Evolutionary conservation across 2,329 filamentous ascomycete genomes (phyloP), one percentile per base, ranked within the genome.

Genomic region (Trichoderma endophyticum): DNA sequence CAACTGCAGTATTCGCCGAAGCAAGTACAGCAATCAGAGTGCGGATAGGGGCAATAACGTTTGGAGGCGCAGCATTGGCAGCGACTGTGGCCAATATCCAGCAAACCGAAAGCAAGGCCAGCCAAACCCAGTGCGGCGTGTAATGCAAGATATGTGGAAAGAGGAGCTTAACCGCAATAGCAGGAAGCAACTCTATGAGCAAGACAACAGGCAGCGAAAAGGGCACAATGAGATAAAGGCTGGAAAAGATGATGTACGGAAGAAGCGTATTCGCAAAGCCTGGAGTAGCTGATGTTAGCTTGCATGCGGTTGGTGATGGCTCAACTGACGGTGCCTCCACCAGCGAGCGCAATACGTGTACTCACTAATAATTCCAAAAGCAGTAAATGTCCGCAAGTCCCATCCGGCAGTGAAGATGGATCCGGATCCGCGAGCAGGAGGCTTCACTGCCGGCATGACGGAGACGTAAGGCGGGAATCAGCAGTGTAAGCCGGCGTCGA

Each of bases 41-140:
- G 28, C 81, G 76, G 4, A 78, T 34, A 1, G 76, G 73, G 8
- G 80, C 78, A 0, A 77, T 72, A 6, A 82, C 80, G 60, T 82
- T 81, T 21, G 81, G 80, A 61, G 78, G 66, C 18, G 56, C 56
- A 2, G 26, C 66, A 18, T 34, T 51, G 36, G 66, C 43, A 8
- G 28, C 36, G 12, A 69, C 14, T 3, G 66, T 30, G 6, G 56
- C 66, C 21, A 69, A 43, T 3, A 43, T 73, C 80, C 80, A 82
- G 59, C 73, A 75, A 34, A 62, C 71, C 15, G 77, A 75, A 1
- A 79, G 71, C 56, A 77, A 68, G 30, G 80, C 64, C 5, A 77
- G 76, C 1, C 79, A 78, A 21, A 76, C 64, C 72, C 76, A 79
- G 74, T 77, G 79, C 6, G 78, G 78, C 4, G 77, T 71, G 39